Conservation (phyloP, 1,284 basidiomycete species). For the Rhodotorula sp. region DNA sequence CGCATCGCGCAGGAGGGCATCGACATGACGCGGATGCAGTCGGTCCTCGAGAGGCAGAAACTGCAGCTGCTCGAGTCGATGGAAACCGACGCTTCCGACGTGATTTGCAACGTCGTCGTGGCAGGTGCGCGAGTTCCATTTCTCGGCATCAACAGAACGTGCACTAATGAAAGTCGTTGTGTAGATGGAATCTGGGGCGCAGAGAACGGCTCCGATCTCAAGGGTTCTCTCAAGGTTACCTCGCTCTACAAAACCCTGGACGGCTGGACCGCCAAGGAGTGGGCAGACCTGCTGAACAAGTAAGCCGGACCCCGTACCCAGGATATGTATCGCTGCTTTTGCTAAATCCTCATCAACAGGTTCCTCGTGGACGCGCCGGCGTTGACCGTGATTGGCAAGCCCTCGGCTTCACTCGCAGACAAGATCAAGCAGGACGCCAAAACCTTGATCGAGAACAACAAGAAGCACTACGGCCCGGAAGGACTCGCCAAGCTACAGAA, state of each 20-base stretch:
- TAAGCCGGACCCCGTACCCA: conserved; percentile 50
- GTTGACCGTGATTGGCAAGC: conserved; percentile 76
- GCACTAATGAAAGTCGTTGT: conserved; percentile 60
- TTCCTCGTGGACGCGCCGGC: conserved; percentile 72
- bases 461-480: conserved; percentile 68
- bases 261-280: conserved; percentile 70
- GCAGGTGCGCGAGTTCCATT: conserved; percentile 40
- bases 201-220: conserved; percentile 75
- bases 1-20: conserved; percentile 73
- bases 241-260: conserved; percentile 64
- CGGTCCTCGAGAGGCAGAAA: conserved; percentile 83
- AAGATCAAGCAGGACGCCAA: conserved; percentile 81
- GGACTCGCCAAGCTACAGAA: conserved; percentile 72
- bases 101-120: conserved; percentile 49
- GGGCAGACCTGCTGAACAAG: conserved; percentile 77
- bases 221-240: conserved; percentile 73
- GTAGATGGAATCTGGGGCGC: conserved; percentile 83
- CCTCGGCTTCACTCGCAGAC: conserved; percentile 79
- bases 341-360: conserved; percentile 51
- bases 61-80: conserved; percentile 48
- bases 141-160: conserved; percentile 55
- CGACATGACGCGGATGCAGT: conserved; percentile 87
- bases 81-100: conserved; percentile 51
- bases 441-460: conserved; percentile 68
- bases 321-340: not conserved